These are phyloP conservation scores for Heterobasidion annosum DNA, from an alignment of 1,284 basidiomycete genomes.

Conservation along the genomic window DNA sequence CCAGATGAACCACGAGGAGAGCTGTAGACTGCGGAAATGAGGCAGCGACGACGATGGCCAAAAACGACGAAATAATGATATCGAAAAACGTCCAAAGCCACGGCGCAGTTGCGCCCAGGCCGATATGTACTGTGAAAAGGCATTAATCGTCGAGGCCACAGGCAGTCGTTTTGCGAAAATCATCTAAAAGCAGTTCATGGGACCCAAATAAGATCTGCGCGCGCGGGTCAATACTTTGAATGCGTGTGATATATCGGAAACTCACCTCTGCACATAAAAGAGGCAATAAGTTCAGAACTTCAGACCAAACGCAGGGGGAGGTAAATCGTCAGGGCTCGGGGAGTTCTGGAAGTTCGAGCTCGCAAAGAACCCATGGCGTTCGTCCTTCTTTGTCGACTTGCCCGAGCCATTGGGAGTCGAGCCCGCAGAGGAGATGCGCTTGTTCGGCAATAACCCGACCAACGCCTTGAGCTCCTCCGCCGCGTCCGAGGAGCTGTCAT, in stretches of 20 bases:
- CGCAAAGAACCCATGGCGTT: slow-evolving; percentile 48
- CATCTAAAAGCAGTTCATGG: slow-evolving; percentile 19
- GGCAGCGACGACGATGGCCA: slow-evolving; percentile 18
- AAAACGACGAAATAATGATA: slow-evolving; percentile 40
- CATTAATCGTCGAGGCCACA: slow-evolving; percentile 23
- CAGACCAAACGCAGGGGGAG: slow-evolving; percentile 47
- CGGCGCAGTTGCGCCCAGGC: slow-evolving; percentile 9
- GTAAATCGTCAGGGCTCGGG: slow-evolving; percentile 68
- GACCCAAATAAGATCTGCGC: slow-evolving; percentile 23
- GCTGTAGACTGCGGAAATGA: slow-evolving; percentile 9
- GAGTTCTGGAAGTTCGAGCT: slow-evolving; percentile 76
- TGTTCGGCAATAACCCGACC: slow-evolving; percentile 21
- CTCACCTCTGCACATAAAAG: slow-evolving; percentile 31
- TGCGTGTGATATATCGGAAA: background rate
- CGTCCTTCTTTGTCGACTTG: slow-evolving; percentile 13
- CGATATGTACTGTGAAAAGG: slow-evolving; percentile 11
- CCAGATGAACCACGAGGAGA: slow-evolving; percentile 14
- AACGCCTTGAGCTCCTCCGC: slow-evolving; percentile 30
- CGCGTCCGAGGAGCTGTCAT: slow-evolving; percentile 38
- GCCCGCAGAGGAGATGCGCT: slow-evolving; percentile 17
- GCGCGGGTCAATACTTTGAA: slow-evolving; percentile 15
- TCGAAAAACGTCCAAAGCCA: slow-evolving; percentile 18
- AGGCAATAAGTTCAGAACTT: slow-evolving; percentile 20
- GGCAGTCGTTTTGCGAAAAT: slow-evolving; percentile 15
- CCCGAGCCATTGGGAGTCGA: slow-evolving; percentile 16